These are phyloP conservation scores for Sodiomyces alkalinus DNA, from an alignment of 2,329 filamentous ascomycete genomes.

Conservation along the genomic window DNA sequence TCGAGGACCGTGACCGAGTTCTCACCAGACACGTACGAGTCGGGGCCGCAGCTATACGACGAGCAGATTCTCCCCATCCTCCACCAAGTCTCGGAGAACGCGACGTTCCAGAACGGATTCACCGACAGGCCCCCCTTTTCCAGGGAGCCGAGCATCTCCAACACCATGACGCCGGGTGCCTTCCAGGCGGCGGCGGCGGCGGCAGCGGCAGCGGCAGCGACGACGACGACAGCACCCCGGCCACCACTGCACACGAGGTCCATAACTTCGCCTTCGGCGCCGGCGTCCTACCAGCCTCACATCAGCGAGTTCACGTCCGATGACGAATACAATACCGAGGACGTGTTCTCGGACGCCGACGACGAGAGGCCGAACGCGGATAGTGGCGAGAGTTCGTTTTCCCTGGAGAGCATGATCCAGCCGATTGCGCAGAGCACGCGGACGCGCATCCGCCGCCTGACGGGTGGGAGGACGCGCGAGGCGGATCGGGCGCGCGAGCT, in stretches of 20 bases:
- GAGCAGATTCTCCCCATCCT: slow-evolving; percentile 85
- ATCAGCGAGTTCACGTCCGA: slow-evolving; percentile 54
- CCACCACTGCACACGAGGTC: slow-evolving; percentile 67
- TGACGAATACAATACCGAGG: slow-evolving; percentile 60
- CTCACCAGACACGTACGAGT: slow-evolving; percentile 50
- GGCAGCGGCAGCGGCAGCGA: too few relatives aligned
- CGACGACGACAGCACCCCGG: too few relatives aligned
- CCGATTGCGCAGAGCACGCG: slow-evolving; percentile 41
- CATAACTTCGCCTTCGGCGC: slow-evolving; percentile 62
- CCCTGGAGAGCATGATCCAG: slow-evolving; percentile 45
- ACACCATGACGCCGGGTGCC: slow-evolving; percentile 47
- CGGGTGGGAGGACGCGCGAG: slow-evolving; percentile 34
- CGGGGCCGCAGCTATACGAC: slow-evolving; percentile 74
- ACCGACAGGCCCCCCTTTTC: slow-evolving; percentile 51
- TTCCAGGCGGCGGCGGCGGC: slow-evolving; percentile 29
- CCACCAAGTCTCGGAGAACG: slow-evolving; percentile 68
- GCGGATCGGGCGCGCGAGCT: slow-evolving; percentile 19
- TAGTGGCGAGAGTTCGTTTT: slow-evolving; percentile 32
- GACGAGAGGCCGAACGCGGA: slow-evolving; percentile 30
- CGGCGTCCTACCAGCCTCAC: slow-evolving; percentile 37
- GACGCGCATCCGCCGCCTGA: slow-evolving; percentile 45
- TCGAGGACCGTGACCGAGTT: slow-evolving; percentile 51
- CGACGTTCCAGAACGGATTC: slow-evolving; percentile 77
- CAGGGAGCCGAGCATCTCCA: slow-evolving; percentile 39
- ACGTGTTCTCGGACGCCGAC: slow-evolving; percentile 68